These are phyloP conservation scores for Penicillium sp. DNA, from an alignment of 2,329 filamentous ascomycete genomes.

Conservation along the genomic window DNA sequence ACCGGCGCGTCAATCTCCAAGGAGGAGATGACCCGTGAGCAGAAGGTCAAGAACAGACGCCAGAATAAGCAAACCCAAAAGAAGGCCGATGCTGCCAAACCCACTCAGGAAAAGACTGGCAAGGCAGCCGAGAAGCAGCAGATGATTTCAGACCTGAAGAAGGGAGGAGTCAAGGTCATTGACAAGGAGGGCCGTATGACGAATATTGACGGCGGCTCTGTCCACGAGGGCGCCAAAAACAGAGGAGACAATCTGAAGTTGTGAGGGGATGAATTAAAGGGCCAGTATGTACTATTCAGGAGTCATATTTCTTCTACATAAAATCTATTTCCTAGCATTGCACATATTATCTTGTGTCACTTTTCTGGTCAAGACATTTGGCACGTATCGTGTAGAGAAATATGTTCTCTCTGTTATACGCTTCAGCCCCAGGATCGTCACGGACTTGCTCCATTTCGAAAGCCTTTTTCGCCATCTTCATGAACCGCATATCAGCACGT, in stretches of 20 bases:
- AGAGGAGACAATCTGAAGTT: slow-evolving; percentile 39
- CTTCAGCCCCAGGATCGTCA: slow-evolving; percentile 51
- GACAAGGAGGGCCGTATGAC: slow-evolving; percentile 84
- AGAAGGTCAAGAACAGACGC: slow-evolving; percentile 72
- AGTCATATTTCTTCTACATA: slow-evolving; percentile 9
- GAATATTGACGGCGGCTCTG: slow-evolving; percentile 78
- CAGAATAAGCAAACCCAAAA: slow-evolving; percentile 82
- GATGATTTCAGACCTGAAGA: slow-evolving; percentile 69
- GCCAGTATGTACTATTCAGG: slow-evolving; percentile 5
- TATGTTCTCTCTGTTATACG: slow-evolving; percentile 41
- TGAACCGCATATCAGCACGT: slow-evolving; percentile 73
- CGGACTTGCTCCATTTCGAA: slow-evolving; percentile 64
- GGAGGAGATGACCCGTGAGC: slow-evolving; percentile 85
- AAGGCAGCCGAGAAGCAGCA: slow-evolving; percentile 50
- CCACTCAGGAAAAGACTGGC: slow-evolving; percentile 47
- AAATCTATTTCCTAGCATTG: slow-evolving; percentile 12
- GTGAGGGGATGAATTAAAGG: slow-evolving; percentile 19
- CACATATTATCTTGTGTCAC: slow-evolving; percentile 6
- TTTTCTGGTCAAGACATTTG: slow-evolving; percentile 17
- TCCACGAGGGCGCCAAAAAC: slow-evolving; percentile 39
- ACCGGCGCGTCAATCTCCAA: slow-evolving; percentile 73
- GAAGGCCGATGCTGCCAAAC: slow-evolving; percentile 58
- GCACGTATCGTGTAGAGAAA: slow-evolving; percentile 40
- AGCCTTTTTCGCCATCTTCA: slow-evolving; percentile 67
- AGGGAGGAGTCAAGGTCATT: slow-evolving; percentile 87